phyloP scores from a whole-genome alignment of 2,329 filamentous ascomycete genomes.

The Ophiostoma novo-ulmi region DNA sequence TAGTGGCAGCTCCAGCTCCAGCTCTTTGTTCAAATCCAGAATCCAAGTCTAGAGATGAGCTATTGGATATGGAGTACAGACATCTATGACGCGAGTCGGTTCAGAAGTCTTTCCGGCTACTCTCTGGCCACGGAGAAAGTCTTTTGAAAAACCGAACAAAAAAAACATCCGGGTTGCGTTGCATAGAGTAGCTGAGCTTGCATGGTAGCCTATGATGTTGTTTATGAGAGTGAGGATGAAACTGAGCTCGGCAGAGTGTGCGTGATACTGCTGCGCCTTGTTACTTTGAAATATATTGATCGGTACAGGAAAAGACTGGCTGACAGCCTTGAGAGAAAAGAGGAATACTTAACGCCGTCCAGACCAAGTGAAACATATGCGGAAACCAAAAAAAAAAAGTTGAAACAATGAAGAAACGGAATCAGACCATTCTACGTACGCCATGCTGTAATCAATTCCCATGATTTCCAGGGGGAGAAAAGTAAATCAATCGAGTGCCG shows the following conservation, averaged over 20 bases:
- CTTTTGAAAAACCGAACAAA: background rate
- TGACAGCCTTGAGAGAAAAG: background rate
- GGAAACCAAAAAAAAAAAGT: background rate
- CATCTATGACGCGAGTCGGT: background rate
- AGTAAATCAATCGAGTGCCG: background rate
- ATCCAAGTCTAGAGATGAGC: background rate
- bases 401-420: background rate
- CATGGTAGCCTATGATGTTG: background rate
- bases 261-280: too few species aligned
- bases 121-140: background rate
- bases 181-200: background rate
- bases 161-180: background rate
- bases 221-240: background rate
- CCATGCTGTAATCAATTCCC: background rate
- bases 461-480: background rate
- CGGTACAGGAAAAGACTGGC: background rate
- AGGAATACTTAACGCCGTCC: background rate
- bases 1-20: background rate
- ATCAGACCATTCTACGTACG: background rate
- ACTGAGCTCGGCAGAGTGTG: too few species aligned
- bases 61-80: background rate
- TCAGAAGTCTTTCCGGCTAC: background rate
- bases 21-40: conserved; percentile 8
- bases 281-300: background rate
- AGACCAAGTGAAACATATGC: background rate